Evolutionary conservation across 1,284 basidiomycete species (phyloP), one percentile per base, ranked within the genome.

Genomic region (Chalciporus sp.): DNA sequence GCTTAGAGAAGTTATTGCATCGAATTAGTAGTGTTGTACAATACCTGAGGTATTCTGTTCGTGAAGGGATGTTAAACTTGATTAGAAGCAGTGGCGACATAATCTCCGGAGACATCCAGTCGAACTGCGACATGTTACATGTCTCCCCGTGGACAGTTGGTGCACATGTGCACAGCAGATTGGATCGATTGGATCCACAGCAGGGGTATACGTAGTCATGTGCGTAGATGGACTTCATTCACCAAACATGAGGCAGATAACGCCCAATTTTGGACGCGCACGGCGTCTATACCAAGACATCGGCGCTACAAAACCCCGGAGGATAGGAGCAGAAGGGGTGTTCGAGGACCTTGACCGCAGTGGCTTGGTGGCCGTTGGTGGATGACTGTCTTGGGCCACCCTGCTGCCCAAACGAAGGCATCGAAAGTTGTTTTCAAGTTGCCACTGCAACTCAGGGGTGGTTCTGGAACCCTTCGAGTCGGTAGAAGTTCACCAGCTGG

Each of bases 1-100:
- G 82, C 77, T 55, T 69, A 67, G 81, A 76, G 35, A 23, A 26
- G 17, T 37, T 29, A 9, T n/a, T 37, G 42, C 19, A n/a, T 5
- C 43, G 40, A 55, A 55, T 49, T 43, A 50, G 45, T 50, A 59
- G 35, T 31, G 29, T 31, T 37, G 42, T 43, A 47, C 49, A 23
- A 49, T 45, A 23, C 33, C 29, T 37, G n/a, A 40, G 19, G 39
- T 33, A 40, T 3, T 11, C 40, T 27, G 41, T 19, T 14, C 20
- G 7, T 26, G 28, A n/a, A n/a, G n/a, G n/a, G n/a, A n/a, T n/a
- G n/a, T n/a, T n/a, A n/a, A n/a, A n/a, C n/a, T n/a, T n/a, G n/a
- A n/a, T n/a, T n/a, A n/a, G n/a, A n/a, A n/a, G n/a, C n/a, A n/a
- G n/a, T 16, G 2, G 26, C 28, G 27, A 41, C 46, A 39, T 60